These are phyloP conservation scores for Cyclotella sp. DNA, from an alignment of 108 stramenopile genomes.

Conservation along the genomic window DNA sequence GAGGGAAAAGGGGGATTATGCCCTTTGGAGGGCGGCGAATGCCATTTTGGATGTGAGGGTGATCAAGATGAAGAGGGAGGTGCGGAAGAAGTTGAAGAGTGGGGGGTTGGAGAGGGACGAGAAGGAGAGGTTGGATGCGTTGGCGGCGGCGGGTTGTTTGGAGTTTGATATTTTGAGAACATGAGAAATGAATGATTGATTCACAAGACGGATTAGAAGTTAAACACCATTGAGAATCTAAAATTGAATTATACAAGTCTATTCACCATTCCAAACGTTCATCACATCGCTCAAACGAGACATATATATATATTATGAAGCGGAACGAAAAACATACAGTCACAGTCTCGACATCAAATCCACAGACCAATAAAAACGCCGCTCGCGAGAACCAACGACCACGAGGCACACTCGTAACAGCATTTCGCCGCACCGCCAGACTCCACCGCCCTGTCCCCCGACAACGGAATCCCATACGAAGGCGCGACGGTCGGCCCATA, in stretches of 20 bases:
- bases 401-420: not conserved
- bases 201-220: too few species aligned
- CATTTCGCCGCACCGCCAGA: too few species aligned
- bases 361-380: not conserved
- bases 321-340: too few species aligned
- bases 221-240: not conserved
- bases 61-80: constrained; percentile 22
- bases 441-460: too few species aligned
- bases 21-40: constrained; percentile 41
- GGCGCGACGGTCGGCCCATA: not conserved
- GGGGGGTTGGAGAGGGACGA: not conserved
- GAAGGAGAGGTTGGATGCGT: constrained; percentile 8
- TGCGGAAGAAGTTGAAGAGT: constrained; percentile 4
- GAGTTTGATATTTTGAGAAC: not conserved
- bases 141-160: constrained; percentile 22
- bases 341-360: not conserved
- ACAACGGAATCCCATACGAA: not conserved
- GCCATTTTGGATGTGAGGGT: constrained; percentile 42
- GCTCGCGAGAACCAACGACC: not conserved
- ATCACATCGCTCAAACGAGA: too few species aligned
- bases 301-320: too few species aligned
- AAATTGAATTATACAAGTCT: too few species aligned
- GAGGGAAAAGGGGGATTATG: constrained; percentile 31
- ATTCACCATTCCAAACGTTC: too few species aligned
- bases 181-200: too few species aligned